phyloP scores from a whole-genome alignment of 2,329 filamentous ascomycete genomes.

The Fusarium secorum region DNA sequence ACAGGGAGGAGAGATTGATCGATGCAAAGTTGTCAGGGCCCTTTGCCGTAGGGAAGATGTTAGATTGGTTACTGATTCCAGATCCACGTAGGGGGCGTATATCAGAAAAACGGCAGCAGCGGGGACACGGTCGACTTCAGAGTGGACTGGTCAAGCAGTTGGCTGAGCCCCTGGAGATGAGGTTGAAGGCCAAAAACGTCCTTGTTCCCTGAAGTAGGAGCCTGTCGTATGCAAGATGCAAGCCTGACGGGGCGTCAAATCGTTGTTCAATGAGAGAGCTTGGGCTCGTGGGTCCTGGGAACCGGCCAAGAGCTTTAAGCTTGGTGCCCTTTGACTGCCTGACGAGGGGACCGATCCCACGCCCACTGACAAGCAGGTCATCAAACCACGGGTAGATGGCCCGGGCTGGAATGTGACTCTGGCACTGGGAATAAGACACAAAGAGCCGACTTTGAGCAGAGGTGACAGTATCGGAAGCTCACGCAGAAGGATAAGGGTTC shows the following conservation, averaged over 20 bases:
- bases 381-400: slow-evolving; percentile 34
- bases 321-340: slow-evolving; percentile 25
- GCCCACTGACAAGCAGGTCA: slow-evolving; percentile 32
- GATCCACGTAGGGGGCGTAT: slow-evolving; percentile 33
- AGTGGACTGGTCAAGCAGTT: slow-evolving; percentile 27
- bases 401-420: slow-evolving; percentile 34
- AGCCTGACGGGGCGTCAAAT: slow-evolving; percentile 38
- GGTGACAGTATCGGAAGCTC: slow-evolving; percentile 12
- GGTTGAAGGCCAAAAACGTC: slow-evolving; percentile 28
- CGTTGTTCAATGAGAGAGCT: slow-evolving; percentile 38
- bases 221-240: slow-evolving; percentile 40
- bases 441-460: slow-evolving; percentile 6
- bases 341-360: slow-evolving; percentile 31
- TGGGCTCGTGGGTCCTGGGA: slow-evolving; percentile 39
- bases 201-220: slow-evolving; percentile 35
- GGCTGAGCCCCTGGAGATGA: slow-evolving; percentile 33
- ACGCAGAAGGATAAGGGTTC: slow-evolving; percentile 16
- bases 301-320: slow-evolving; percentile 38
- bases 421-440: slow-evolving; percentile 14
- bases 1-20: slow-evolving; percentile 36
- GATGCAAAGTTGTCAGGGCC: slow-evolving; percentile 29
- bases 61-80: slow-evolving; percentile 29
- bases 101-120: slow-evolving; percentile 25
- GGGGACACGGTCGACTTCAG: slow-evolving; percentile 22
- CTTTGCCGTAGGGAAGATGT: slow-evolving; percentile 31